phyloP scores from a whole-genome alignment of 2,329 filamentous ascomycete genomes.

The Bertia moriformis region DNA sequence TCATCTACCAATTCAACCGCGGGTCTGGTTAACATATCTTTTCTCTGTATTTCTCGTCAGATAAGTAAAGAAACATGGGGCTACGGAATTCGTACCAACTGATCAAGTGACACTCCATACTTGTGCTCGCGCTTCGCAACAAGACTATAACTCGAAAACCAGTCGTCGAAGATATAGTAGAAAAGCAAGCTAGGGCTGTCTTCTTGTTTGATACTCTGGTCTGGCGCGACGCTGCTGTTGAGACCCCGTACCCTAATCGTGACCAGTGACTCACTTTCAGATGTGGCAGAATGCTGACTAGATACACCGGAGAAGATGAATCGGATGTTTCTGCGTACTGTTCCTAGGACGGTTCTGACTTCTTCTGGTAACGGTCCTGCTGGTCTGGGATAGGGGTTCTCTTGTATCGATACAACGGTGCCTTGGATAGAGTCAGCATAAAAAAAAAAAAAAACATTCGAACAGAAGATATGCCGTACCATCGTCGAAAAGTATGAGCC shows the following conservation, averaged over 20 bases:
- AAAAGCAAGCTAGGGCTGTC: neutral
- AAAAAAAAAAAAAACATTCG: too few species aligned
- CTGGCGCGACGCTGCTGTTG: neutral
- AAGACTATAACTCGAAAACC: neutral
- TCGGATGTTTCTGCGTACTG: neutral
- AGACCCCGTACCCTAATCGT: neutral
- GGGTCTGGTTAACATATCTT: neutral
- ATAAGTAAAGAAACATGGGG: neutral
- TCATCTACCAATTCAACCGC: neutral
- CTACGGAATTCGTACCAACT: neutral
- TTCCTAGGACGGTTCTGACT: neutral
- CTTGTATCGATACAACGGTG: neutral
- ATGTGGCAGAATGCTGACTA: neutral
- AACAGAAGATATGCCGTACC: too few species aligned
- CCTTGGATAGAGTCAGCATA: neutral
- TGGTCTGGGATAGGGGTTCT: neutral
- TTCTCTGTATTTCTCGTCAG: neutral
- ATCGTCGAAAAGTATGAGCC: neutral
- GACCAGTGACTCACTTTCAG: neutral
- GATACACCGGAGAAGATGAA: neutral
- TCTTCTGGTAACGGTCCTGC: neutral
- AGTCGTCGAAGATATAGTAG: conserved; percentile 1
- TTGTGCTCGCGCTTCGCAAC: neutral
- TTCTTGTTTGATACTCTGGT: neutral
- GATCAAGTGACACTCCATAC: neutral